These are phyloP conservation scores for Pestalotiopsis sp. DNA, from an alignment of 2,329 filamentous ascomycete genomes.

Conservation along the genomic window DNA sequence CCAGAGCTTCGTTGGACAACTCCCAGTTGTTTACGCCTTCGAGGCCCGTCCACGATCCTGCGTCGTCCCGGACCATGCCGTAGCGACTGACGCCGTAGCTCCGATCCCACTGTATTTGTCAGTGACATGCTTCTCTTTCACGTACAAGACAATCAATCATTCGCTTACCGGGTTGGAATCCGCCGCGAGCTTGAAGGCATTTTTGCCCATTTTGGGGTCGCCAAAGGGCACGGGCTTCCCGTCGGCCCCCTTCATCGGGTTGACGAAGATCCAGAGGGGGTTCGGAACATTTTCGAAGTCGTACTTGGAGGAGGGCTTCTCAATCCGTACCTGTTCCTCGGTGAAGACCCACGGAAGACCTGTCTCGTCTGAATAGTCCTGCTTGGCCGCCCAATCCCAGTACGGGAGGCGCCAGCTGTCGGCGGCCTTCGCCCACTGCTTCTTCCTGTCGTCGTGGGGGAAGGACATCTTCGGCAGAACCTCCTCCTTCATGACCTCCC, in stretches of 20 bases:
- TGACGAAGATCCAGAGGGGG: conserved; percentile 14
- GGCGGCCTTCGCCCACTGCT: conserved; percentile 11
- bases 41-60: conserved; percentile 4
- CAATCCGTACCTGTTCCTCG: background rate
- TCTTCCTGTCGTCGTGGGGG: background rate
- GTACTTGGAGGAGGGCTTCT: background rate
- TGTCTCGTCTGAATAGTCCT: conserved; percentile 8
- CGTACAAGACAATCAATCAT: no score
- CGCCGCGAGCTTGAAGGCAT: conserved; percentile 13
- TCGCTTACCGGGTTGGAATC: background rate
- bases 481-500: conserved; percentile 13
- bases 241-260: conserved; percentile 12
- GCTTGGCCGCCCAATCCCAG: conserved; percentile 17
- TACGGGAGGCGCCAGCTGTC: conserved; percentile 18
- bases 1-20: background rate
- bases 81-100: conserved; percentile 12
- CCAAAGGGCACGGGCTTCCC: conserved; percentile 11
- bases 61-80: background rate
- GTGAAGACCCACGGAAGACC: background rate
- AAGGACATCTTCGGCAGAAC: conserved; percentile 6
- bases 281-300: conserved; percentile 8
- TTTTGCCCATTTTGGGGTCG: background rate
- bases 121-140: no score
- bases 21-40: conserved; percentile 12
- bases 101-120: conserved; percentile 7